These are phyloP conservation scores for Exophiala spinifera DNA, from an alignment of 2,329 filamentous ascomycete genomes.

Conservation along the genomic window DNA sequence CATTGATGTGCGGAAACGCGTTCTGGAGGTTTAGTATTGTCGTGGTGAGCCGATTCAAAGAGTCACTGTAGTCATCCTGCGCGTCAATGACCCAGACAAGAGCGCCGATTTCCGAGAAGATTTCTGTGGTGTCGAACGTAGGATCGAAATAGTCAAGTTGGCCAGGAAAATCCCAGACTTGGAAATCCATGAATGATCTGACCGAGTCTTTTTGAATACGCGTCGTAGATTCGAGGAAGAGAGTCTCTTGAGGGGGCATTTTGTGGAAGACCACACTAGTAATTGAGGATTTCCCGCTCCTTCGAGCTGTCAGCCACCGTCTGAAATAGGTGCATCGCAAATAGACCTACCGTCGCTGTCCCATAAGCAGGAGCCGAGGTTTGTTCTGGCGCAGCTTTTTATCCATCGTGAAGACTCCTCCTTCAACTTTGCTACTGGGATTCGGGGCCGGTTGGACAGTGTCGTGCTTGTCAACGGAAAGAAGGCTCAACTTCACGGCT, in stretches of 20 bases:
- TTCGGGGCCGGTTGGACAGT: not conserved
- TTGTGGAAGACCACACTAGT: constrained; percentile 99
- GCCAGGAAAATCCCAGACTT: constrained; percentile 96
- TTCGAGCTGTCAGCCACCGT: constrained; percentile 38
- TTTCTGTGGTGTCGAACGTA: constrained; percentile 76
- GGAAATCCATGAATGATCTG: constrained; percentile 98
- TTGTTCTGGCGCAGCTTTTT: constrained; percentile 59
- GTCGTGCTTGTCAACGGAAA: not conserved
- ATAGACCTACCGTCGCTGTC: constrained; percentile 73
- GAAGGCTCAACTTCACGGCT: not conserved
- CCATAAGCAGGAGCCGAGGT: constrained; percentile 88
- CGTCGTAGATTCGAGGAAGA: constrained; percentile 93
- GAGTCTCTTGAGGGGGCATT: constrained; percentile 87
- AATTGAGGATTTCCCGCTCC: constrained; percentile 97
- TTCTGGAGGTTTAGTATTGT: constrained; percentile 88
- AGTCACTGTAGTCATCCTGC: constrained; percentile 95
- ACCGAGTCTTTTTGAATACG: constrained; percentile 92
- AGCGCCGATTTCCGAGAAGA: constrained; percentile 91
- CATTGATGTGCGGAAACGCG: constrained; percentile 87
- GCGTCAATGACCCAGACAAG: constrained; percentile 98
- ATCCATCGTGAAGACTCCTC: constrained; percentile 16
- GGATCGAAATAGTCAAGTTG: constrained; percentile 91
- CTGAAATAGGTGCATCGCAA: not conserved
- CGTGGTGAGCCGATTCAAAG: constrained; percentile 78
- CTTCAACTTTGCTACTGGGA: not conserved